Base-by-base conservation (phyloP, 257 asterid genomes). In the Forsythia viridissima region DNA sequence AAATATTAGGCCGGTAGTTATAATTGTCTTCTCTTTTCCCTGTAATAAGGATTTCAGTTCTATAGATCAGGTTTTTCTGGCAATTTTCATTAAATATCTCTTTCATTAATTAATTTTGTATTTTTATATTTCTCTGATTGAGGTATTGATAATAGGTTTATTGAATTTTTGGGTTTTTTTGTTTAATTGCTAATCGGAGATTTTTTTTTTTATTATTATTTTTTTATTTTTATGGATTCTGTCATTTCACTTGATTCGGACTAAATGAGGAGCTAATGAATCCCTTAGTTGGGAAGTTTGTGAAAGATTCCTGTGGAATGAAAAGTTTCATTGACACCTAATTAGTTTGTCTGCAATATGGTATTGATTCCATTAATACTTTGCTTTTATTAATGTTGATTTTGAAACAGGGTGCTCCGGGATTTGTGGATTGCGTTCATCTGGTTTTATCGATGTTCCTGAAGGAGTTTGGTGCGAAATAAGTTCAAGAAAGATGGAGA, bases 401-500 rank as follows among this genome's bases (percentile, higher is more conserved):
- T 2, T 8, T 61, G 38, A 20, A 61, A 61, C 68, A 21, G 68
- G 68, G 68, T 9, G 13, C 11, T 13, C 68, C 13, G 13, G 68
- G 68, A 61, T 21, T 61, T 61, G 37, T 6, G 21, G 5, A 21
- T 61, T 61, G 24, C 65, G 3, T 16, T 55, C 65, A 2, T 21
- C 15, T 2, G 68, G 68, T 61, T 61, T 13, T 21, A 61, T 61
- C 4, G 37, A 63, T 21, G 37, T 44, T 46, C 39, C 46, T 46
- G 21, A 24, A 36, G 24, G 65, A 9, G 6, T 24, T 55, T 72
- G 76, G 12, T 72, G 24, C 41, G 16, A 72, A 46, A 24, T 72
- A 71, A 71, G 74, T 15, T 71, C 13, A 24, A n/a, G 39, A 71
- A 41, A 71, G 38, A 72, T 13, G 76, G 76, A 37, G 38, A 44